These are phyloP conservation scores for Farysia itapuensis DNA, from an alignment of 1,284 basidiomycete species.

Conservation along the genomic window DNA sequence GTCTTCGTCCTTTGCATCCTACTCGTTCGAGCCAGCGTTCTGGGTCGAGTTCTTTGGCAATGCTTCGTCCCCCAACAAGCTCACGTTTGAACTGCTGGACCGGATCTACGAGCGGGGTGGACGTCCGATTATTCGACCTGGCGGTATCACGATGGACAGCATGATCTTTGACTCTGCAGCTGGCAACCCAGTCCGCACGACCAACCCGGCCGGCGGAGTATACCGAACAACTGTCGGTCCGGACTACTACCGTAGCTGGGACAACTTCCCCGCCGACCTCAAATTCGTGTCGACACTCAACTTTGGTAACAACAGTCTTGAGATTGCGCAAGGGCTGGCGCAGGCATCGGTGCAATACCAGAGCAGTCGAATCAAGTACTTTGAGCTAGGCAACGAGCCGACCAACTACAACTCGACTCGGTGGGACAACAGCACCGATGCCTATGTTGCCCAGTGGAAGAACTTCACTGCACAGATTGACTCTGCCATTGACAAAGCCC, in stretches of 20 bases:
- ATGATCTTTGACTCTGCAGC: too few relatives aligned
- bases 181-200: too few relatives aligned
- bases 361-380: not conserved
- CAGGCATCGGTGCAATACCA: slow-evolving; percentile 2
- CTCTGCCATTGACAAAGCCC: not conserved
- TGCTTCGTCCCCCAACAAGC: too few relatives aligned
- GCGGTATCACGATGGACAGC: too few relatives aligned
- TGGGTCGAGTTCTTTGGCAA: too few relatives aligned
- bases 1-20: too few relatives aligned
- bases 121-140: too few relatives aligned
- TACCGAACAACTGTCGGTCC: too few relatives aligned
- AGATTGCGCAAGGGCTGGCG: slow-evolving; percentile 1
- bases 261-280: slow-evolving; percentile 2
- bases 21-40: too few relatives aligned
- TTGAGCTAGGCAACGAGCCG: slow-evolving; percentile 7
- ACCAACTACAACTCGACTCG: slow-evolving; percentile 2
- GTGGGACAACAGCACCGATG: slow-evolving; percentile 1
- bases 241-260: slow-evolving; percentile 5
- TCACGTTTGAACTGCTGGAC: too few relatives aligned
- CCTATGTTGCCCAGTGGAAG: slow-evolving; percentile 7
- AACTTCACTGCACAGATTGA: slow-evolving; percentile 2
- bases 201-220: too few relatives aligned
- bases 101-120: too few relatives aligned
- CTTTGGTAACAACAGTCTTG: slow-evolving; percentile 4
- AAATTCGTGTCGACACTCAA: slow-evolving; percentile 7